Evolutionary conservation across 2,329 filamentous ascomycete genomes (phyloP).

Genomic region (Fusarium tupiense): DNA sequence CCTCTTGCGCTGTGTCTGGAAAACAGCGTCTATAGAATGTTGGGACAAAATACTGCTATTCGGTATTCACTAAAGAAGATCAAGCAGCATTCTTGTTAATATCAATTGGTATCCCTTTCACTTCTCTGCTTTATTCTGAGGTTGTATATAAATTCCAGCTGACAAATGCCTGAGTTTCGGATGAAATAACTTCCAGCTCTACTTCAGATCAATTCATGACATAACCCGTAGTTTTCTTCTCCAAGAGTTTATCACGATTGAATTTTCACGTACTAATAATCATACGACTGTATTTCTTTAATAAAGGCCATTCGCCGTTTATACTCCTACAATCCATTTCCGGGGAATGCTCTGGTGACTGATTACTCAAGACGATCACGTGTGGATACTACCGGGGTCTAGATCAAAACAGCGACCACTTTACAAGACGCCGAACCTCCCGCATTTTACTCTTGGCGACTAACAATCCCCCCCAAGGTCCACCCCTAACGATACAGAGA

Average conservation of each 20-base stretch:
- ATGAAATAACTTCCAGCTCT: no score
- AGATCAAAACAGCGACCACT: slow-evolving; percentile 21
- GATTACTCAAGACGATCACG: background rate
- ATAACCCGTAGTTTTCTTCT: background rate
- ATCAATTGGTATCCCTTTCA: background rate
- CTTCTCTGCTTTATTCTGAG: no score
- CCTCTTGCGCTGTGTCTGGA: background rate
- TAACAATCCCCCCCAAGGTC: background rate
- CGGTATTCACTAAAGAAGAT: no score
- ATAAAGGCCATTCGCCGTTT: background rate
- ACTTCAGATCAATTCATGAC: background rate
- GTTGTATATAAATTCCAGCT: no score
- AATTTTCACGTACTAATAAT: no score
- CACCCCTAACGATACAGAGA: background rate
- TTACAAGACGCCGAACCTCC: slow-evolving; percentile 12
- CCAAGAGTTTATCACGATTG: background rate
- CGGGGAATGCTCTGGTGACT: background rate
- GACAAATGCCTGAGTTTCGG: no score
- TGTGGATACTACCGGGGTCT: background rate
- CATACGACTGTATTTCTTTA: background rate
- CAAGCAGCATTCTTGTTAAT: background rate
- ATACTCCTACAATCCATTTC: background rate
- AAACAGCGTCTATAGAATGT: fast-evolving
- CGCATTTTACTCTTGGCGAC: background rate
- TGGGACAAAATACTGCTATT: fast-evolving